Percentiles rank a stretch among this genome's conserved stretches.
Evolutionary conservation across 306 rosid genomes (phyloP).

Genomic region (Mimosa bimucronata): DNA sequence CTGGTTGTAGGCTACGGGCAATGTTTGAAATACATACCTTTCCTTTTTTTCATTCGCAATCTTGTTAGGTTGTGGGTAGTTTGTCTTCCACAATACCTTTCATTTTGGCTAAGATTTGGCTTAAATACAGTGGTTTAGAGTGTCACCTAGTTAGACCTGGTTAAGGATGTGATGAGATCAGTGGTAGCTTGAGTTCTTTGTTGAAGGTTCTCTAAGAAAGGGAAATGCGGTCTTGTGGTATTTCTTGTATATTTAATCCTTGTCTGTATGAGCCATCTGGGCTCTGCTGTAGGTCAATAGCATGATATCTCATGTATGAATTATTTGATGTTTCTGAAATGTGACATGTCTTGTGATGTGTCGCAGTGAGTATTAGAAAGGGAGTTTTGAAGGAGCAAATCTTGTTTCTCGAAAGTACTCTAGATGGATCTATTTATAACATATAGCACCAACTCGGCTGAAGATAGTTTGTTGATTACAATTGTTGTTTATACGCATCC

Average conservation of each 20-base stretch:
- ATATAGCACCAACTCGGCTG: not conserved
- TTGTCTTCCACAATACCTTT: not conserved
- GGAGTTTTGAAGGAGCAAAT: not conserved
- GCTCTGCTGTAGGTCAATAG: not conserved
- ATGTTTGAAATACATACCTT: not conserved
- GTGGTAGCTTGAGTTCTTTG: not conserved
- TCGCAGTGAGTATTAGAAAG: not conserved
- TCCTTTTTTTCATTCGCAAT: slow-evolving; percentile 12
- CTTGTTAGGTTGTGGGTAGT: not conserved
- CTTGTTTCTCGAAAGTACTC: not conserved
- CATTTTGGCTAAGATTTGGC: not conserved
- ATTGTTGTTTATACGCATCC: not conserved
- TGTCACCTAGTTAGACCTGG: slow-evolving; percentile 5
- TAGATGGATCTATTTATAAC: not conserved
- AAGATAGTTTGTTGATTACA: slow-evolving; percentile 16
- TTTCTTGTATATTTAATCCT: not conserved
- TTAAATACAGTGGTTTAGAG: not conserved
- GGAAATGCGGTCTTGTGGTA: not conserved
- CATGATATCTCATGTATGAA: not conserved
- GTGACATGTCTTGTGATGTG: slow-evolving; percentile 8
- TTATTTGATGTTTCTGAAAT: not conserved
- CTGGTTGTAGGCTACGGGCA: slow-evolving; percentile 3
- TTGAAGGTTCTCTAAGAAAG: slow-evolving; percentile 11
- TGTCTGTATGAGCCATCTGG: not conserved
- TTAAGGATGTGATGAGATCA: not conserved